These are phyloP conservation scores for Fusarium nelsonii DNA, from an alignment of 2,329 filamentous ascomycete species.

Conservation along the genomic window DNA sequence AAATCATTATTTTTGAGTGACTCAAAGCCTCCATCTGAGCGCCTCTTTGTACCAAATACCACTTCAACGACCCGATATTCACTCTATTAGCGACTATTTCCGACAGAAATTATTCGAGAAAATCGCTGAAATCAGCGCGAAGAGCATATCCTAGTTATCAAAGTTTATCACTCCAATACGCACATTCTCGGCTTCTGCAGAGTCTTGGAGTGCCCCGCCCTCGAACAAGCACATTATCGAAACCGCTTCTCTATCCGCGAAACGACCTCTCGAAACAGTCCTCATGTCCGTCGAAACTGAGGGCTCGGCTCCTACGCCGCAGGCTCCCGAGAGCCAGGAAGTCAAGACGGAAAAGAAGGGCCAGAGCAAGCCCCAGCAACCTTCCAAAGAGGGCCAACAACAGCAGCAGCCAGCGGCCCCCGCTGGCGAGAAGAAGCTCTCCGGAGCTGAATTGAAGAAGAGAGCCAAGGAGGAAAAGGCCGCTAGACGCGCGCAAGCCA, in stretches of 20 bases:
- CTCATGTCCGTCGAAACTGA: conserved; percentile 52
- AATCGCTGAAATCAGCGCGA: neutral
- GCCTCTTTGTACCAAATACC: conserved; percentile 23
- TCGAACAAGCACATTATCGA: conserved; percentile 32
- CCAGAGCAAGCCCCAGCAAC: conserved; percentile 41
- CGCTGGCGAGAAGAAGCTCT: conserved; percentile 68
- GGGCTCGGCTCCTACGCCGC: conserved; percentile 48
- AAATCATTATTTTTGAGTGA: conserved; percentile 51
- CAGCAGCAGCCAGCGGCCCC: conserved; percentile 36
- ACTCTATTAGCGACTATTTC: conserved; percentile 4
- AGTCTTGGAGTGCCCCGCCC: conserved; percentile 40
- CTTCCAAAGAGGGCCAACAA: conserved; percentile 44
- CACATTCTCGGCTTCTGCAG: conserved; percentile 21
- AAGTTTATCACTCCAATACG: neutral
- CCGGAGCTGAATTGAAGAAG: conserved; percentile 86
- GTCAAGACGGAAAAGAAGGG: conserved; percentile 47
- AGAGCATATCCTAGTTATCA: neutral
- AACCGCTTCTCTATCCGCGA: conserved; percentile 17
- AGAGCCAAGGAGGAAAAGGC: conserved; percentile 92
- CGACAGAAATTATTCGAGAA: neutral
- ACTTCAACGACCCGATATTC: conserved; percentile 6
- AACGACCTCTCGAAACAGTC: conserved; percentile 13
- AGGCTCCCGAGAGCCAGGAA: conserved; percentile 44
- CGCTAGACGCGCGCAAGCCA: conserved; percentile 81
- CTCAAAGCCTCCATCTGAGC: conserved; percentile 48